These are phyloP conservation scores for Aspergillus amoenus DNA, from an alignment of 2,329 filamentous ascomycete species.

Conservation along the genomic window DNA sequence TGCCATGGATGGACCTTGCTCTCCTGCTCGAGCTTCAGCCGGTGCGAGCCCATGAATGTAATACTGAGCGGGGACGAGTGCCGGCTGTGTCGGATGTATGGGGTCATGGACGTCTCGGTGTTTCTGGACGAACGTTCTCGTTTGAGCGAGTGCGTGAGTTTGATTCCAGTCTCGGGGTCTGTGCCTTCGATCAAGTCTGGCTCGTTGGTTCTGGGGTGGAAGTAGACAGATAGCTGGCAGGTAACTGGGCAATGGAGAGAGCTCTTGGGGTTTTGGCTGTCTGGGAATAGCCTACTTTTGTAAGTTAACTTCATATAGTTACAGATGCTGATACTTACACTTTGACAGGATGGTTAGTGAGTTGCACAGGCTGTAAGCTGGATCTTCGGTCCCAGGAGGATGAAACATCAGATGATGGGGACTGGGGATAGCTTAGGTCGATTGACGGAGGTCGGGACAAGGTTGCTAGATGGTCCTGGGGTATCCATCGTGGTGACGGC, in stretches of 20 bases:
- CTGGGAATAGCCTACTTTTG: neutral
- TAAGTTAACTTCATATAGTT: neutral
- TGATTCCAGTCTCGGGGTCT: neutral
- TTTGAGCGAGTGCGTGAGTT: constrained; percentile 2
- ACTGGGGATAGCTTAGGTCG: neutral
- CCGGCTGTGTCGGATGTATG: constrained; percentile 1
- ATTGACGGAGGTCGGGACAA: neutral
- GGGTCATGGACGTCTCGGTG: constrained; percentile 6
- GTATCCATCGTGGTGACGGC: neutral
- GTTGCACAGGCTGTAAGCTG: neutral
- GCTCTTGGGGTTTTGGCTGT: neutral
- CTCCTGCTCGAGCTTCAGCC: neutral
- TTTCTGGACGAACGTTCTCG: neutral
- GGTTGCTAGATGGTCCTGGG: neutral
- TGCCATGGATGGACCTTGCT: neutral
- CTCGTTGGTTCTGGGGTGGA: neutral
- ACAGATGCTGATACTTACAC: neutral
- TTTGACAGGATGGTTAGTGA: neutral
- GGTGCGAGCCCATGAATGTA: constrained; percentile 9
- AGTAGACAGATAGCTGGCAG: constrained; percentile 2
- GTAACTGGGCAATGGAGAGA: neutral
- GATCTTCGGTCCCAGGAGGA: neutral
- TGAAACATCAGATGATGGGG: neutral
- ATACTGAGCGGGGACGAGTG: neutral
- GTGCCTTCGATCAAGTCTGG: constrained; percentile 5